Percentiles rank a stretch among this genome's conserved stretches.
Conservation (phyloP, 2,329 filamentous ascomycete species). For the Orbilia javanica region DNA sequence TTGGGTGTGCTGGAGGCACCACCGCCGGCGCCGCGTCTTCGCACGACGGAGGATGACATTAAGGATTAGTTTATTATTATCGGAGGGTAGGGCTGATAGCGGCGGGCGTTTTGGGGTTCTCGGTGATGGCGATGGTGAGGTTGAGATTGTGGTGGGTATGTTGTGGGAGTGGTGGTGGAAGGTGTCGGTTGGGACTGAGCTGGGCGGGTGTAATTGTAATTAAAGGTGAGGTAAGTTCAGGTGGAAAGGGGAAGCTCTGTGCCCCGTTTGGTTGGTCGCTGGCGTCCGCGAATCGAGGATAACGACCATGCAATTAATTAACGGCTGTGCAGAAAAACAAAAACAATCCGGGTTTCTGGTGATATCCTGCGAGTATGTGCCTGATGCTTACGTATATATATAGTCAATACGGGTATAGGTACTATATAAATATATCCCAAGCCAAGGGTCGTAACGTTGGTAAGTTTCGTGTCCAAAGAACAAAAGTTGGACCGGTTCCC, state of each 20-base stretch:
- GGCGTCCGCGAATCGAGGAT: background rate
- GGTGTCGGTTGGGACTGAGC: slow-evolving; percentile 10
- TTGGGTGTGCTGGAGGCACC: slow-evolving; percentile 75
- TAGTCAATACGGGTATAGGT: no score
- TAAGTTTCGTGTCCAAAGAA: no score
- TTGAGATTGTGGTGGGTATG: slow-evolving; percentile 1
- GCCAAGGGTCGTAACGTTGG: no score
- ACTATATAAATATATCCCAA: no score
- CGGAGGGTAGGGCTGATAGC: background rate
- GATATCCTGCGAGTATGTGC: no score
- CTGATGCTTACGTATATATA: no score
- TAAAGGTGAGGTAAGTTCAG: slow-evolving; percentile 22
- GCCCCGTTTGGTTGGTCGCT: slow-evolving; percentile 20
- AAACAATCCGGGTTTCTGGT: no score
- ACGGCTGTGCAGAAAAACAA: background rate
- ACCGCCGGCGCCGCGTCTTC: slow-evolving; percentile 73
- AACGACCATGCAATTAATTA: no score
- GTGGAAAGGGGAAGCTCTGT: slow-evolving; percentile 19
- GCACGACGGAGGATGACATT: slow-evolving; percentile 54
- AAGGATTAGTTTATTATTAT: slow-evolving; percentile 37
- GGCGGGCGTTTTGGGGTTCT: background rate
- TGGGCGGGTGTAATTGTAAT: slow-evolving; percentile 8
- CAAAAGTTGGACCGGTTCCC: background rate
- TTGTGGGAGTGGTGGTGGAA: slow-evolving; percentile 1
- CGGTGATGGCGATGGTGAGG: background rate